These are phyloP conservation scores for Emericellopsis cladophorae DNA, from an alignment of 2,329 filamentous ascomycete species.

Conservation along the genomic window DNA sequence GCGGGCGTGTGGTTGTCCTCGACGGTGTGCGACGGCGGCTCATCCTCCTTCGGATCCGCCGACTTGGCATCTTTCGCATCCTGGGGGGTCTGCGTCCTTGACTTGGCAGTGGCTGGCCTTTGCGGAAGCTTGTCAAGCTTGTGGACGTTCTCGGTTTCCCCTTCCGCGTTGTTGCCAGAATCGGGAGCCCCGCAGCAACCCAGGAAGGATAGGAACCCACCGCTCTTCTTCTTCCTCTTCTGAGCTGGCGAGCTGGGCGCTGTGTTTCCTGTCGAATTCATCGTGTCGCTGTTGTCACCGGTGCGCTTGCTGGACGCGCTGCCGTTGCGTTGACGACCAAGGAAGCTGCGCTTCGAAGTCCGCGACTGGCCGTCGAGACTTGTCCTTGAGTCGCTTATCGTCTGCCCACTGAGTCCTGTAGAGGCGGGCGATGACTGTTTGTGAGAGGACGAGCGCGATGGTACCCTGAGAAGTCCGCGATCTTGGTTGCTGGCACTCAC, in stretches of 20 bases:
- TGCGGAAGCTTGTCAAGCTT: conserved; percentile 45
- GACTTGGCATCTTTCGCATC: conserved; percentile 29
- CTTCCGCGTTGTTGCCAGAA: conserved; percentile 38
- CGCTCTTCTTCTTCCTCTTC: conserved; percentile 38
- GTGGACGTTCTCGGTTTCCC: conserved; percentile 38
- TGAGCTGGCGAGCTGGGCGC: conserved; percentile 38
- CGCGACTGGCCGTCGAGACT: conserved; percentile 53
- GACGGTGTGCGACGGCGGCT: conserved; percentile 34
- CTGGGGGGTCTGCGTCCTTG: conserved; percentile 37
- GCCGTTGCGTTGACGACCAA: conserved; percentile 50
- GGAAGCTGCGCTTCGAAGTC: conserved; percentile 51
- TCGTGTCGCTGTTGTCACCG: conserved; percentile 38
- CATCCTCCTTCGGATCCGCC: conserved; percentile 39
- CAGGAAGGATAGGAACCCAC: conserved; percentile 46
- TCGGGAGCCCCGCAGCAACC: conserved; percentile 56
- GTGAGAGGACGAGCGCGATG: conserved; percentile 49
- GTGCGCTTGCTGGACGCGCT: conserved; percentile 55
- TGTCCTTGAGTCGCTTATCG: conserved; percentile 44
- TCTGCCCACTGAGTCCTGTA: conserved; percentile 47
- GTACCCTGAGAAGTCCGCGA: conserved; percentile 41
- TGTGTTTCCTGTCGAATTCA: conserved; percentile 33
- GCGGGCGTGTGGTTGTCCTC: conserved; percentile 27
- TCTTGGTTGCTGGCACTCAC: conserved; percentile 33
- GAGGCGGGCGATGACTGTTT: conserved; percentile 45
- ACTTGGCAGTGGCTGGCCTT: conserved; percentile 40